Evolutionary conservation across 176 grass and related monocot genomes (phyloP), one percentile per base, ranked within the genome.

Genomic region (Avena insularis): DNA sequence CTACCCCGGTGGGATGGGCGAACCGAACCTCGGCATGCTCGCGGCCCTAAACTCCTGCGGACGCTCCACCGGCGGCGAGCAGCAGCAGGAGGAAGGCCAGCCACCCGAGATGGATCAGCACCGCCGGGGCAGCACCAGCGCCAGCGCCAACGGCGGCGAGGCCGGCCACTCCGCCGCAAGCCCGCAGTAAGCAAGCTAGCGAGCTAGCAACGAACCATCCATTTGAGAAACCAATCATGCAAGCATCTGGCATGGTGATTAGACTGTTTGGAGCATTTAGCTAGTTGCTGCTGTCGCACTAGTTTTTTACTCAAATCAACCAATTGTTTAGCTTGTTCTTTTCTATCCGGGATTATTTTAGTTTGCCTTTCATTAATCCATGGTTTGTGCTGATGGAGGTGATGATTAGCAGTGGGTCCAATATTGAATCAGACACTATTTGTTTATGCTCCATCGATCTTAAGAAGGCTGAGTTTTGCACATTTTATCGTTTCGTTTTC

Each of bases 1-100:
- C 83, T 91, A 92, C 57, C 79, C 92, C 25, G 93, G 80, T 4
- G 91, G 92, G 69, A 21, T 62, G 86, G 87, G 83, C 89, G 96
- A 96, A 31, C 85, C 83, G 71, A 93, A 91, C 69, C 85, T 96
- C 54, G 97, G 94, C 71, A 96, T 96, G 94, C 80, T 99, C n/a
- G 91, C 97, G 23, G 92, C 91, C 2, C 87, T 99, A 73, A 96
- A 93, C 77, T 62, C 90, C 83, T 51, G 83, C 45, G 83, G 74
- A 48, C 73, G 90, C 62, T 75, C 89, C 47, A 85, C 90, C 77
- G 89, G 84, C 36, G 59, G 31, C 83, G 87, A 62, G 74, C 87
- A 68, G 4, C 64, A 79, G 71, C 67, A 80, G 61, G 57, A 74
- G 19, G 88, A 90, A n/a, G 62, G 10, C 2, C 80, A 59, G 58